phyloP scores from a whole-genome alignment of 768 basidiomycete genomes.

The Phaeotremella skinneri region DNA sequence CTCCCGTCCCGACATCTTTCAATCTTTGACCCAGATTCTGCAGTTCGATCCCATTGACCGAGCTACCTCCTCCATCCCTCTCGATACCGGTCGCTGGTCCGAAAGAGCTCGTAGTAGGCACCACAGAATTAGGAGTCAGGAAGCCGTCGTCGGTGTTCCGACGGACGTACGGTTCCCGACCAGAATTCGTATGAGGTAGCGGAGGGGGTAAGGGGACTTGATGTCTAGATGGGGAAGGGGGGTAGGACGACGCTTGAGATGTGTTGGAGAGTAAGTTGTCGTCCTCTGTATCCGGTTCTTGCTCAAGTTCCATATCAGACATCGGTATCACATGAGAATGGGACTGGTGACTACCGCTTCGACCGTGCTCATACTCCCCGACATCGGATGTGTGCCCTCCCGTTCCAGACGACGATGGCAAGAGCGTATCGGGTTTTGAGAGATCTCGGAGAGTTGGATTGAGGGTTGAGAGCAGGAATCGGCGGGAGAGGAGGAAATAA shows the following conservation, averaged over 20 bases:
- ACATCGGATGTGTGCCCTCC: neutral
- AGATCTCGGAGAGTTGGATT: constrained; percentile 44
- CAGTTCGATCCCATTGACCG: constrained; percentile 10
- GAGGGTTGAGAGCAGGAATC: constrained; percentile 41
- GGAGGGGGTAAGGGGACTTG: constrained; percentile 1
- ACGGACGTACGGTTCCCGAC: constrained; percentile 7
- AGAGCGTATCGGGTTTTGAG: constrained; percentile 26
- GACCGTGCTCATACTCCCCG: neutral
- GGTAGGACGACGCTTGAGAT: constrained; percentile 20
- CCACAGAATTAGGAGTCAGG: constrained; percentile 11
- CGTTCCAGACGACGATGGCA: constrained; percentile 2
- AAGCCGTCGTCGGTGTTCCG: constrained; percentile 7
- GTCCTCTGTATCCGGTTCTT: constrained; percentile 18
- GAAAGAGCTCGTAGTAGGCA: constrained; percentile 2
- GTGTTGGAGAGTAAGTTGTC: constrained; percentile 7
- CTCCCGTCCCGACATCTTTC: constrained; percentile 17
- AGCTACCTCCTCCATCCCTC: neutral
- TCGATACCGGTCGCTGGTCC: constrained; percentile 8
- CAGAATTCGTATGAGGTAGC: constrained; percentile 4
- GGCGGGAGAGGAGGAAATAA: constrained; percentile 41
- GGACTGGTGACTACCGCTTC: neutral
- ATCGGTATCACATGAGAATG: neutral
- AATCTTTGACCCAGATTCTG: constrained; percentile 30
- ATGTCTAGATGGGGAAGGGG: constrained; percentile 25
- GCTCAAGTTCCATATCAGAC: constrained; percentile 8